Conservation (phyloP, 495 filamentous ascomycete genomes). For the Evansstolkia leycettana region DNA sequence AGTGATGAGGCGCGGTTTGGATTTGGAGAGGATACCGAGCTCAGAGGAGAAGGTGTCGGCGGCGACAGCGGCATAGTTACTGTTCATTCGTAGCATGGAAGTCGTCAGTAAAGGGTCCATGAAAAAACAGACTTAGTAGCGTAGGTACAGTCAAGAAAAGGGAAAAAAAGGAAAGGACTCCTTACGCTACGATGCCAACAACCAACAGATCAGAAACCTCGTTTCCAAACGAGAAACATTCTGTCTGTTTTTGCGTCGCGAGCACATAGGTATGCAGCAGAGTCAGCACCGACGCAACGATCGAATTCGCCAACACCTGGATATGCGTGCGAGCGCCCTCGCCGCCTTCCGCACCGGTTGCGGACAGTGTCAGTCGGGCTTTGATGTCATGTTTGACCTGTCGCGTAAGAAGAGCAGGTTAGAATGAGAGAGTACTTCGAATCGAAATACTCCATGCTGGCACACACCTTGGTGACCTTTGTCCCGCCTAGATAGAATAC, state of each 20-base stretch:
- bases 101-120: neutral
- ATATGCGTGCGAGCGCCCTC: conserved; percentile 74
- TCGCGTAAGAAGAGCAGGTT: neutral
- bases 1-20: conserved; percentile 73
- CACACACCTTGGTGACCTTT: conserved; percentile 60
- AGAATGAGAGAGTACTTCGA: neutral
- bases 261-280: conserved; percentile 60
- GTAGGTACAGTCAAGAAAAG: neutral
- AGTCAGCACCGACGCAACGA: conserved; percentile 61
- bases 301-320: conserved; percentile 85
- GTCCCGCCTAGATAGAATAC: conserved; percentile 85
- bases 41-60: conserved; percentile 95
- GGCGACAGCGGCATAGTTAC: conserved; percentile 80
- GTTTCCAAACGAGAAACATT: conserved; percentile 25
- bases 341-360: conserved; percentile 56
- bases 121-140: neutral
- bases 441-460: too few relatives aligned
- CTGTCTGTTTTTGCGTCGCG: conserved; percentile 6
- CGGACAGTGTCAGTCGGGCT: conserved; percentile 61
- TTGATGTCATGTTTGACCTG: conserved; percentile 84
- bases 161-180: conserved; percentile 1
- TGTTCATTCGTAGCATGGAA: conserved; percentile 4
- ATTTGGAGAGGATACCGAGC: conserved; percentile 76
- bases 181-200: conserved; percentile 45
- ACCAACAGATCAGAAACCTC: conserved; percentile 36